Base-by-base conservation (phyloP, 176 grass and related monocot species). In the Chloris gayana region DNA sequence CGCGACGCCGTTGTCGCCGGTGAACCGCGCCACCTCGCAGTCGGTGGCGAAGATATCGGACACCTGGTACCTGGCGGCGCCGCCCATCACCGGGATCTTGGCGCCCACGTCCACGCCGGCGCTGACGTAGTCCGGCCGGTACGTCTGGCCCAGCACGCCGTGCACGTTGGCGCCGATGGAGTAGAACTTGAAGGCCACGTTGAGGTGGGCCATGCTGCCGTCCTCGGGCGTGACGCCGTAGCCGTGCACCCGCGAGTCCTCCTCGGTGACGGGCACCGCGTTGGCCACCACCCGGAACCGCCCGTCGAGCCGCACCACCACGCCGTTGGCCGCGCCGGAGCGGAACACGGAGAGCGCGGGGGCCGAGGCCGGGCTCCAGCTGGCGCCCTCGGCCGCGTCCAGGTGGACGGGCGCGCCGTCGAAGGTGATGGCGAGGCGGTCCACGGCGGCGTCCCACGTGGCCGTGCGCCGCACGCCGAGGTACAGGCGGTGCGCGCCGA, bases 91-190 rank as follows among this genome's bases (percentile, higher is more conserved):
- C 2, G 84, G 79, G 51, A 90, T 82, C 78, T 59, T 86, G 49
- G 88, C 83, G 25, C 84, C 88, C 21, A 68, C 21, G 79, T 90
- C 84, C 0, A 90, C 74, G 6, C 79, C 80, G 17, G 87, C 71
- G 75, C 84, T 83, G 14, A 79, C 79, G 84, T 86, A 90, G 67
- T 73, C 88, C 0, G 26, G 17, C 34, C 83, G 26, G 69, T 90
- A 90, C 0, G 88, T 90, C 79, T 90, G 84, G 62, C 88, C 88
- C 30, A 90, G 88, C 59, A 90, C 84, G 68, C 88, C 88, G 74
- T 90, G 84, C 60, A 90, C 84, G 74, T 85, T 74, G 67, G 83
- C 68, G 83, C 19, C 57, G 84, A 90, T 54, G 61, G 83, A 30
- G 74, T 79, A 22, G 84, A 90, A 90, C 88, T 83, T 90, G 80